Evolutionary conservation across 2,329 filamentous ascomycete species (phyloP), one percentile per base, ranked within the genome.

Genomic region (Acephala macrosclerotiorum): DNA sequence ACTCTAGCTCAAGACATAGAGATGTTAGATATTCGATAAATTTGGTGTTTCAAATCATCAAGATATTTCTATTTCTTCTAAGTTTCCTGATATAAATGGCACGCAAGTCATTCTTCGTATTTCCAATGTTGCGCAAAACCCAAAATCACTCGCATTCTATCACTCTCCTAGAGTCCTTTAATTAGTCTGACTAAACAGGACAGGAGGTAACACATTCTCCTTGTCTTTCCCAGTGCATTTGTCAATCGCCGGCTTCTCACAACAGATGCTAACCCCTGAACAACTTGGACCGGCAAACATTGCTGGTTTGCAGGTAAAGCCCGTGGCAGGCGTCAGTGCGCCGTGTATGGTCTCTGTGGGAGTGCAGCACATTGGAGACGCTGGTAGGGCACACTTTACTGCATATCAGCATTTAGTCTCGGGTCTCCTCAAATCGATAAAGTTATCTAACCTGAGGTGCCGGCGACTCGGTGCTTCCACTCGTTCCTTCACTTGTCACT

Each of bases 311-410:
- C 55, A 57, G 16, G 29, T 38, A 40, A 9, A 57, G 12, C 55
- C 55, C 36, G 29, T 20, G 3, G 49, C 49, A n/a, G 49, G 49
- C 5, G 25, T 29, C 9, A 29, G 25, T 53, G 49, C 49, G 2
- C 49, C 49, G 14, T 14, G 49, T 53, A 53, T 29, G 12, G 29
- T 38, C n/a, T 57, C 55, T 57, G 35, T 57, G 11, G 33, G 55
- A 57, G 55, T 57, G 38, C 55, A 57, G 20, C 55, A 57, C 8
- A 20, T 20, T 2, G 20, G 25, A 26, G 55, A 35, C 14, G 22
- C 14, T 12, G 55, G 55, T 6, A 22, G 16, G 33, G 12, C 14
- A 14, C 55, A 57, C 55, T 57, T 36, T n/a, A 53, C 26, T 53
- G 16, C 14, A 22, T 5, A 53, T 56, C 25, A 56, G 51, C 26